These are phyloP conservation scores for Kluyveromyces nonfermentans DNA, from an alignment of 805 yeast species.

Conservation along the genomic window DNA sequence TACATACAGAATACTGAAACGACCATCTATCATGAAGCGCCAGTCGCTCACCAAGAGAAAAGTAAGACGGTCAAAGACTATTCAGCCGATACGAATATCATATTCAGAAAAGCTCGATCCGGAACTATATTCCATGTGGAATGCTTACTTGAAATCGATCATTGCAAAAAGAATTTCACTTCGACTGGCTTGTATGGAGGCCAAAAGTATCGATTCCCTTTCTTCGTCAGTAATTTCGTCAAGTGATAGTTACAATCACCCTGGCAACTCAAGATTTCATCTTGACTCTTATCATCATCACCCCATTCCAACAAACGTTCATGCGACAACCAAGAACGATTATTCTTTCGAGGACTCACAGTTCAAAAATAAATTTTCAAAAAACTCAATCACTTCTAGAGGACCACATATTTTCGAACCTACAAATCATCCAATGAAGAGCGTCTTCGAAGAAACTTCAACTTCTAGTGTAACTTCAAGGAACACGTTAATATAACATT, in stretches of 20 bases:
- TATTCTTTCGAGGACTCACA: too few species aligned
- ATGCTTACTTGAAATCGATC: slow-evolving; percentile 25
- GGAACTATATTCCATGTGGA: slow-evolving; percentile 24
- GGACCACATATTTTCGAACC: not conserved
- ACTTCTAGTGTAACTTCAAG: slow-evolving; percentile 1
- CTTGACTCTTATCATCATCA: too few species aligned
- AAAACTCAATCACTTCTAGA: too few species aligned
- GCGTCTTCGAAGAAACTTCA: not conserved
- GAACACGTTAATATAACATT: slow-evolving; percentile 1
- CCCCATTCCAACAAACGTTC: too few species aligned
- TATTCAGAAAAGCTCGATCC: slow-evolving; percentile 3
- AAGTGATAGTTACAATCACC: not conserved
- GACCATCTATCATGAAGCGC: not conserved
- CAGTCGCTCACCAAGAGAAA: not conserved
- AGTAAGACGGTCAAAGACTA: slow-evolving; percentile 10
- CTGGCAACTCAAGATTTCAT: not conserved
- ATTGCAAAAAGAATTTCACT: slow-evolving; percentile 27
- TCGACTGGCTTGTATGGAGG: slow-evolving; percentile 20
- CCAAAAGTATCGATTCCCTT: slow-evolving; percentile 7
- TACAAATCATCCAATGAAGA: not conserved
- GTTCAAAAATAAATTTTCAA: too few species aligned
- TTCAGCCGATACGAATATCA: slow-evolving; percentile 6
- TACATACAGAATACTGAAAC: not conserved
- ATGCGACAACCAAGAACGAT: too few species aligned
- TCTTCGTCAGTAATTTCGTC: not conserved